phyloP scores from a whole-genome alignment of 2,329 filamentous ascomycete genomes.

The Phaeosphaeriaceae sp. region DNA sequence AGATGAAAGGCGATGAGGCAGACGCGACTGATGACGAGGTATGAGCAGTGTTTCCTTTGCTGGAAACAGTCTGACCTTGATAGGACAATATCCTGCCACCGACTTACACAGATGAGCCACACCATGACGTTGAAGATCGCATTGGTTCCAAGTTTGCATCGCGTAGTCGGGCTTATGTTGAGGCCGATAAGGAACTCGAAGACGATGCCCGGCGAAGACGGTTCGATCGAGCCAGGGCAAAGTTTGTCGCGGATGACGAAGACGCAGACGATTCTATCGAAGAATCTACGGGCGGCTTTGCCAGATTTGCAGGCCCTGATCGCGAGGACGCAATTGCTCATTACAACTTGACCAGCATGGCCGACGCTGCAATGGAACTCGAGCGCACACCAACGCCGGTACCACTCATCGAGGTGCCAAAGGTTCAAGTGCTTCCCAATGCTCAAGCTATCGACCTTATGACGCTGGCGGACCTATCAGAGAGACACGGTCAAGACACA shows the following conservation, averaged over 20 bases:
- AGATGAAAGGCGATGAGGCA: slow-evolving; percentile 42
- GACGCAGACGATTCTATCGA: slow-evolving; percentile 44
- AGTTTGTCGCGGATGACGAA: slow-evolving; percentile 37
- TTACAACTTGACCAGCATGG: slow-evolving; percentile 45
- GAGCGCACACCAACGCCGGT: slow-evolving; percentile 41
- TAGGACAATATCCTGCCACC: slow-evolving; percentile 45
- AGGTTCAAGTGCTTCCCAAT: slow-evolving; percentile 45
- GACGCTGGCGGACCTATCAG: slow-evolving; percentile 46
- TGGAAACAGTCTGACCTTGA: slow-evolving; percentile 6
- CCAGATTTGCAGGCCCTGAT: slow-evolving; percentile 50
- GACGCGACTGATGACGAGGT: slow-evolving; percentile 54
- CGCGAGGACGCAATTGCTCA: slow-evolving; percentile 51
- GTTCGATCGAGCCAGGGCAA: slow-evolving; percentile 29
- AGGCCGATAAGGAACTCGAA: slow-evolving; percentile 47
- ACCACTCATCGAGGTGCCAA: slow-evolving; percentile 21
- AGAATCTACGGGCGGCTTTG: slow-evolving; percentile 45
- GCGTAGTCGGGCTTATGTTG: slow-evolving; percentile 51
- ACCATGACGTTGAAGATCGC: slow-evolving; percentile 32
- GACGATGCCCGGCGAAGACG: slow-evolving; percentile 34
- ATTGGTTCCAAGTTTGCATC: slow-evolving; percentile 48
- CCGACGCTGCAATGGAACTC: slow-evolving; percentile 44
- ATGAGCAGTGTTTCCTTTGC: slow-evolving; percentile 6
- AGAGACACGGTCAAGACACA: slow-evolving; percentile 25
- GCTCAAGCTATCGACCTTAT: slow-evolving; percentile 52
- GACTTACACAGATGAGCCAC: slow-evolving; percentile 38